These are phyloP conservation scores for Globisporangium paddicum DNA, from an alignment of 352 stramenopile genomes.

Conservation along the genomic window DNA sequence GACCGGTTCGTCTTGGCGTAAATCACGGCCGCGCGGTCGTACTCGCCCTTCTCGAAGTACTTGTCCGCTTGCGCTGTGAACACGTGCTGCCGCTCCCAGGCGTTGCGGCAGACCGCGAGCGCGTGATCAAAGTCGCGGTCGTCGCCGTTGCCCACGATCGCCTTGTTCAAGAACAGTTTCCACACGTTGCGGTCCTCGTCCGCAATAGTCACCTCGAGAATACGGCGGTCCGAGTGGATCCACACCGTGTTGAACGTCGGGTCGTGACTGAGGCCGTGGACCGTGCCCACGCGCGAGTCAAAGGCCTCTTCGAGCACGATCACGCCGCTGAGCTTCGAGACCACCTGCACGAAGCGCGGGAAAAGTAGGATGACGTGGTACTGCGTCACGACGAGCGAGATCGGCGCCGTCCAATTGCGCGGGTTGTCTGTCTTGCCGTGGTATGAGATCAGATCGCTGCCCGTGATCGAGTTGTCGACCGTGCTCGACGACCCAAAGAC, in stretches of 20 bases:
- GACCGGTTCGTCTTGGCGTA: constrained; percentile 89
- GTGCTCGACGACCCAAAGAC: constrained; percentile 62
- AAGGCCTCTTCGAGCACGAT: constrained; percentile 84
- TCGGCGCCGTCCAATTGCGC: constrained; percentile 54
- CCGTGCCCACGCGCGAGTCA: constrained; percentile 68
- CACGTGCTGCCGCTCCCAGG: constrained; percentile 79
- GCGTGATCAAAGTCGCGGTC: constrained; percentile 89
- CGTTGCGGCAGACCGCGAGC: constrained; percentile 78
- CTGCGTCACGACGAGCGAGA: constrained; percentile 86
- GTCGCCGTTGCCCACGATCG: constrained; percentile 54
- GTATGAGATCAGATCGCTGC: constrained; percentile 68
- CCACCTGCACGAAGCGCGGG: constrained; percentile 68
- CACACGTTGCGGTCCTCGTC: constrained; percentile 92
- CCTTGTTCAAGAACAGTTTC: constrained; percentile 90
- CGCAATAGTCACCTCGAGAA: constrained; percentile 68
- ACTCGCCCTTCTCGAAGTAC: constrained; percentile 84
- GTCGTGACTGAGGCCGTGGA: constrained; percentile 61
- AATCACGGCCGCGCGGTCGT: constrained; percentile 78
- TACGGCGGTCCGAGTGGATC: constrained; percentile 78
- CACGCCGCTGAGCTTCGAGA: constrained; percentile 85
- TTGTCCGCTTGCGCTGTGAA: constrained; percentile 89
- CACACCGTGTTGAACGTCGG: constrained; percentile 81
- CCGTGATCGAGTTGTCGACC: constrained; percentile 80
- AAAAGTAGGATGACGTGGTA: constrained; percentile 92
- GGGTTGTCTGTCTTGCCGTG: constrained; percentile 55